These are phyloP conservation scores for Eimeria nieschulzi DNA, from an alignment of 169 alveolate genomes.

Conservation along the genomic window DNA sequence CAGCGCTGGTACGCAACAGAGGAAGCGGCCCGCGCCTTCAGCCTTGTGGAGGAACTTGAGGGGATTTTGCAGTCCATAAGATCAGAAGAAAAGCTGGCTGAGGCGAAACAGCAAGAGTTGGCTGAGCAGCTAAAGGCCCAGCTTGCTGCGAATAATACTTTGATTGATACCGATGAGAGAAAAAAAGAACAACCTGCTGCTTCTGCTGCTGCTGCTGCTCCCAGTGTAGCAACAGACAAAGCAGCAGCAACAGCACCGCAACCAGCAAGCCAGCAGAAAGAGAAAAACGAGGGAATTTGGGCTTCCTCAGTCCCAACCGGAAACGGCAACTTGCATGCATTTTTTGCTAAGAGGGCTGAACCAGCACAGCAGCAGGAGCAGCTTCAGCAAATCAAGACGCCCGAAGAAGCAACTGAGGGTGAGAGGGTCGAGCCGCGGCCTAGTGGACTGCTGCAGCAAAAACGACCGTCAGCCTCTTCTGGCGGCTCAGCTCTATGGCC, in stretches of 20 bases:
- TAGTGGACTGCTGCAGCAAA: conserved; percentile 23
- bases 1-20: conserved; percentile 72
- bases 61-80: neutral
- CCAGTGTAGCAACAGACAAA: neutral
- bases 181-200: neutral
- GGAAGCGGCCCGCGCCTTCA: conserved; percentile 58
- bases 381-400: neutral
- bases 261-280: neutral
- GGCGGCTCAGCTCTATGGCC: neutral
- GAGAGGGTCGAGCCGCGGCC: conserved; percentile 10
- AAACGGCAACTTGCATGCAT: conserved; percentile 5
- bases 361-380: conserved; percentile 32
- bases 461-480: neutral
- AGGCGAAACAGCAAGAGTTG: conserved; percentile 42
- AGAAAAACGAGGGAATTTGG: neutral
- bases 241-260: conserved; percentile 7
- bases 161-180: neutral
- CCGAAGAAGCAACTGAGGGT: neutral
- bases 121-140: conserved; percentile 59
- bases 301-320: neutral
- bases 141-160: conserved; percentile 12
- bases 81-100: conserved; percentile 23
- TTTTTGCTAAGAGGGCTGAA: conserved; percentile 3
- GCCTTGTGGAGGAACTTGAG: conserved; percentile 45
- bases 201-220: neutral